Base-by-base conservation (phyloP, 2,329 filamentous ascomycete species). In the Parastagonospora avenae region DNA sequence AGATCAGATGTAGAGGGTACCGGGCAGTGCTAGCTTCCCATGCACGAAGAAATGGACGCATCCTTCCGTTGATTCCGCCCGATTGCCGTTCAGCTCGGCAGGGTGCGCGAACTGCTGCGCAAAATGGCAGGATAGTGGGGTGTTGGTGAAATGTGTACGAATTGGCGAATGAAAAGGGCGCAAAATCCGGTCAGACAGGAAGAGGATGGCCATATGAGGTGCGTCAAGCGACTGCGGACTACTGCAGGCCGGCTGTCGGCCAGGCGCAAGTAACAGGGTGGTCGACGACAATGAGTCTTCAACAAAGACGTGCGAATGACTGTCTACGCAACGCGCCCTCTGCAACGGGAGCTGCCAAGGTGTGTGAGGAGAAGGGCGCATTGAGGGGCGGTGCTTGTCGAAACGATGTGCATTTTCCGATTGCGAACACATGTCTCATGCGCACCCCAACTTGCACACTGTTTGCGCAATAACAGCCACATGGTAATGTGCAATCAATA, bases 101-200 rank as follows among this genome's bases (percentile, higher is more conserved):
- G 56, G 60, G 52, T 52, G 51, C 49, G 57, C 49, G 60, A 68
- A 66, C 66, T 63, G 52, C 52, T 63, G 55, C 52, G 47, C 48
- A 55, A 24, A 27, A 29, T 53, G 44, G 29, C 45, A 42, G 46
- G 43, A 52, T 47, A 42, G 46, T 46, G 42, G 31, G 40, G 41
- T 16, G 36, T 4, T n/a, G 41, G 46, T 47, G 36, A 41, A 27
- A 48, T 40, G 50, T 44, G 40, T 37, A 46, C 10, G 43, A 33
- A 55, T 63, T 60, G 61, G 50, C 62, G 55, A 70, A 66, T 67
- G 45, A 52, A 2, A 51, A 42, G 14, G 41, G 30, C 15, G 12
- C 14, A 57, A 42, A 52, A 59, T 67, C 69, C 69, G 69, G 69
- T 72, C 60, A 72, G 60, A 62, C 66, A 47, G 60, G 60, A 66